Conservation (phyloP, 2,329 filamentous ascomycete species). For the Penicillium sp. region DNA sequence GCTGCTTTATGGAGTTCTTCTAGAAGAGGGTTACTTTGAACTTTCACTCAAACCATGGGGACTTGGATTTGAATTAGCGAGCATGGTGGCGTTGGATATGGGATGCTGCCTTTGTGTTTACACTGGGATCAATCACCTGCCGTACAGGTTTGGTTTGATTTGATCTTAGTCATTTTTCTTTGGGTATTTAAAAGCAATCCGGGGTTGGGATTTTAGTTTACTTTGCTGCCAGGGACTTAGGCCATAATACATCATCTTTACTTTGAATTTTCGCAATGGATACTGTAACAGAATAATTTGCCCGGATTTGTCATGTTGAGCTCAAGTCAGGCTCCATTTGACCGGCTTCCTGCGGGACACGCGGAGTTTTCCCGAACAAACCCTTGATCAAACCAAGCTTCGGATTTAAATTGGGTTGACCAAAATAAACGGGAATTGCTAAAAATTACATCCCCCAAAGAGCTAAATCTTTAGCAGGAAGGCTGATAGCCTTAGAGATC, state of each 20-base stretch:
- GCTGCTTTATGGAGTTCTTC: neutral
- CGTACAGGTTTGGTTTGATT: neutral
- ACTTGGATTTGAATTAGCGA: conserved; percentile 6
- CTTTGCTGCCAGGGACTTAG: neutral
- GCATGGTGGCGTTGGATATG: conserved; percentile 5
- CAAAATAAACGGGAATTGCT: no score
- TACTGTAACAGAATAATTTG: neutral
- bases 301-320: neutral
- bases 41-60: neutral
- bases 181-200: neutral
- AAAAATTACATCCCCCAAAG: no score
- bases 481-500: no score
- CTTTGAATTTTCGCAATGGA: neutral
- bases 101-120: neutral
- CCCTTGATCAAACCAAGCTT: neutral
- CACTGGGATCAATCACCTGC: neutral
- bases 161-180: neutral
- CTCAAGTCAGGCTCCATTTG: no score
- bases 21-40: neutral
- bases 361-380: neutral
- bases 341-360: neutral
- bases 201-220: neutral
- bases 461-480: no score
- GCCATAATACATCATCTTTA: neutral
- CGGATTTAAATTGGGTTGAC: neutral